Evolutionary conservation across 129 eudicot species (phyloP).

Genomic region (Oenanthe sinensis): DNA sequence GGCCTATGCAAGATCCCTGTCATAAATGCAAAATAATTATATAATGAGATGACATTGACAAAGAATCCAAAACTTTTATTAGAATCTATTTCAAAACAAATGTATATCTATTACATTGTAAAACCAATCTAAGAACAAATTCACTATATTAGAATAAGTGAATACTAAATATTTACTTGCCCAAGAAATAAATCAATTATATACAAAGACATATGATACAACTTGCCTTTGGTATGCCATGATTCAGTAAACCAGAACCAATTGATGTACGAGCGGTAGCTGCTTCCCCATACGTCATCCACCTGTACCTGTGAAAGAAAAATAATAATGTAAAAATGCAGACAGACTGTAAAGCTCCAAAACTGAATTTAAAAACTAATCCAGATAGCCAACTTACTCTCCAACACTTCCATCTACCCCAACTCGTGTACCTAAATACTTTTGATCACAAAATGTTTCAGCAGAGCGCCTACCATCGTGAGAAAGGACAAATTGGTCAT

Average conservation of each 20-base stretch:
- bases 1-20: constrained; percentile 70
- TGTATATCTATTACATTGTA: neutral
- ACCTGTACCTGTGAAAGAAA: constrained; percentile 47
- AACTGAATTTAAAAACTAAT: neutral
- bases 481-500: constrained; percentile 9
- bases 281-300: constrained; percentile 93
- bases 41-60: neutral
- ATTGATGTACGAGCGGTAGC: constrained; percentile 62
- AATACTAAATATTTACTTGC: too few relatives aligned
- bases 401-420: constrained; percentile 80
- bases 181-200: neutral
- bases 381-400: constrained; percentile 48
- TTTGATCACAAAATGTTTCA: constrained; percentile 54
- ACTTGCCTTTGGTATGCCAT: constrained; percentile 65
- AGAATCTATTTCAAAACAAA: constrained; percentile 2
- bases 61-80: neutral
- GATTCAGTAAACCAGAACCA: constrained; percentile 70
- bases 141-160: too few relatives aligned
- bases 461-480: constrained; percentile 45
- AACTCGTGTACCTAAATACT: constrained; percentile 75
- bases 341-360: neutral
- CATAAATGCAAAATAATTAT: constrained; percentile 12
- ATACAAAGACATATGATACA: neutral
- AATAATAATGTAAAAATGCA: neutral
- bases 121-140: neutral